phyloP scores from a whole-genome alignment of 2,329 filamentous ascomycete genomes.

The Colletotrichum trifolii region DNA sequence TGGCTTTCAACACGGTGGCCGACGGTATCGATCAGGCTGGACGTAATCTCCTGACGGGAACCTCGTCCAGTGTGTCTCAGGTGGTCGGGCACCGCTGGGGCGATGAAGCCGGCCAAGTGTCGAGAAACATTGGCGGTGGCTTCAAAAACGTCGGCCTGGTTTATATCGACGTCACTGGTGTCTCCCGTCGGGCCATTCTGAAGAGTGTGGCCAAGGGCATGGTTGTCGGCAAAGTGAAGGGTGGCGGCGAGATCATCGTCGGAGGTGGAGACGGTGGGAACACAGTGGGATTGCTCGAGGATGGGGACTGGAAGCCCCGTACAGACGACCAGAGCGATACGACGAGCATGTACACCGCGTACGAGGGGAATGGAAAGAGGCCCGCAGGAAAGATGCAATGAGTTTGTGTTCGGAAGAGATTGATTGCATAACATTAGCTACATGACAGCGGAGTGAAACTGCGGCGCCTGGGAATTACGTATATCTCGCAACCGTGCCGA shows the following conservation, averaged over 20 bases:
- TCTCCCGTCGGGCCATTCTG: constrained; percentile 87
- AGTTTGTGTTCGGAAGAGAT: not conserved
- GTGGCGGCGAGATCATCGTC: constrained; percentile 78
- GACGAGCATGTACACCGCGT: constrained; percentile 43
- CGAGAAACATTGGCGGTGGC: constrained; percentile 80
- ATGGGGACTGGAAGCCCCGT: constrained; percentile 38
- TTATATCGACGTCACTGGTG: constrained; percentile 95
- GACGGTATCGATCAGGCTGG: constrained; percentile 93
- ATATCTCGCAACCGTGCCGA: not conserved
- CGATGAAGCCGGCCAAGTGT: constrained; percentile 82
- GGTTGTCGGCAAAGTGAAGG: constrained; percentile 84
- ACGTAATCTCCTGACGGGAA: constrained; percentile 78
- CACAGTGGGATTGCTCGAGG: constrained; percentile 39
- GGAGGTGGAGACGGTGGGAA: constrained; percentile 67
- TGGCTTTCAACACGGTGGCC: constrained; percentile 93
- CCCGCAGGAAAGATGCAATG: constrained; percentile 35
- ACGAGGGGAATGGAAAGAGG: constrained; percentile 48
- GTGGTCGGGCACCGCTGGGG: constrained; percentile 94
- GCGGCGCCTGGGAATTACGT: not conserved
- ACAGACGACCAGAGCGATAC: constrained; percentile 37
- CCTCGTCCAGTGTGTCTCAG: constrained; percentile 82
- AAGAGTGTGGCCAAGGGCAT: constrained; percentile 98
- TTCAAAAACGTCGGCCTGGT: constrained; percentile 97
- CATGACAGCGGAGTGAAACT: too few relatives aligned
- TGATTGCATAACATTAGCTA: too few relatives aligned